Evolutionary conservation across 345 rosid species (phyloP).

Genomic region (Linum trigynum): DNA sequence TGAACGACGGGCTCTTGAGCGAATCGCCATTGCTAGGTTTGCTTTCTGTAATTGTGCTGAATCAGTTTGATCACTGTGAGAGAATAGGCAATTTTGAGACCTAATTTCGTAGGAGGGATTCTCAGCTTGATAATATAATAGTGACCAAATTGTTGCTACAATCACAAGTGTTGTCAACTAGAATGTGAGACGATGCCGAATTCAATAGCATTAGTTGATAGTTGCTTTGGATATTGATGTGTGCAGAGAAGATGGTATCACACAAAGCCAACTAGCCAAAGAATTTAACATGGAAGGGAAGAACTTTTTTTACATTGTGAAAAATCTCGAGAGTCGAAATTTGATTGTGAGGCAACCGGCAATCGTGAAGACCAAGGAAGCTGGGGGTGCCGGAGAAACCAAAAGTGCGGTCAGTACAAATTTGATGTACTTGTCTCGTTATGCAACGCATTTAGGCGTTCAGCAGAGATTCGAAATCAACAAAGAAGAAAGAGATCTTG

Average conservation of each 20-base stretch:
- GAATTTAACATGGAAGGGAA: conserved; percentile 67
- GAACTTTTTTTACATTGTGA: conserved; percentile 55
- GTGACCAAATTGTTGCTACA: not conserved
- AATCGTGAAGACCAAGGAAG: conserved; percentile 59
- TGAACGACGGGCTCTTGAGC: conserved; percentile 5
- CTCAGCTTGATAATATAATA: not conserved
- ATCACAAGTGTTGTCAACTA: not conserved
- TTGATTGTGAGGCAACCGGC: conserved; percentile 69
- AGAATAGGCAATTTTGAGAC: not conserved
- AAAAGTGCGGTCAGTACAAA: conserved; percentile 52
- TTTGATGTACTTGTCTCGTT: conserved; percentile 58
- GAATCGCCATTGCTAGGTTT: conserved; percentile 5
- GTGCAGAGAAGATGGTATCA: conserved; percentile 60
- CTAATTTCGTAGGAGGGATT: not conserved
- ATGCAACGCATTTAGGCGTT: conserved; percentile 63
- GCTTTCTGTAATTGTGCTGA: not conserved
- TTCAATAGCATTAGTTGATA: not conserved
- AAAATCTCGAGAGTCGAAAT: conserved; percentile 65
- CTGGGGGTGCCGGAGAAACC: conserved; percentile 51
- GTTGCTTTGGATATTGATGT: not conserved
- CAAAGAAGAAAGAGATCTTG: conserved; percentile 40
- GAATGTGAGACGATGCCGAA: not conserved
- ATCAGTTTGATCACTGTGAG: not conserved
- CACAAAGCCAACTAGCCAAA: conserved; percentile 70
- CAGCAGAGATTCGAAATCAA: conserved; percentile 68